A percentile compares a stretch with the other conserved stretches of the same genome.
Evolutionary conservation across 352 stramenopile species (phyloP).

Genomic region (Globisporangium solare): DNA sequence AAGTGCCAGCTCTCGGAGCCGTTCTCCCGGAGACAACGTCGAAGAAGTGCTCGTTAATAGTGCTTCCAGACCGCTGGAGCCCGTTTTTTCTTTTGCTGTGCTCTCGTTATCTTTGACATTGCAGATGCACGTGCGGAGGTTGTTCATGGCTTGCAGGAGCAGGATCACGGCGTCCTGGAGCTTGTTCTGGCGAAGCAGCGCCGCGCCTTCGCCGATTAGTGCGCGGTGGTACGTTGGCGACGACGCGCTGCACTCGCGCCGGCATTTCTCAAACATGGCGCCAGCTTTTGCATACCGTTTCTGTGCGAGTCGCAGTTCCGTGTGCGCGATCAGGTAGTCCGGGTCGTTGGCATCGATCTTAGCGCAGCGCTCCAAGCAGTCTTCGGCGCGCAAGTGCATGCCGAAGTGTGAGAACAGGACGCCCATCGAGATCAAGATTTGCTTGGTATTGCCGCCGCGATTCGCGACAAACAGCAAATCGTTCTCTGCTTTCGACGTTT

Average conservation of each 20-base stretch:
- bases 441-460: constrained; percentile 26
- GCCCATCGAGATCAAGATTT: constrained; percentile 37
- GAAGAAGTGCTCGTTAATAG: constrained; percentile 1
- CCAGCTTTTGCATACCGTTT: constrained; percentile 27
- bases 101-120: constrained; percentile 1
- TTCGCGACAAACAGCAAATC: constrained; percentile 34
- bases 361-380: constrained; percentile 34
- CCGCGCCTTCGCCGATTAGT: constrained; percentile 38
- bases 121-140: constrained; percentile 22
- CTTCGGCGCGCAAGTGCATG: constrained; percentile 46
- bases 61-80: neutral
- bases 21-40: neutral
- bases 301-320: constrained; percentile 40
- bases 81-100: neutral
- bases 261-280: constrained; percentile 38
- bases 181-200: constrained; percentile 35
- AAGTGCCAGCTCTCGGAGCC: constrained; percentile 16
- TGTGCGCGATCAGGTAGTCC: constrained; percentile 45
- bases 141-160: constrained; percentile 37
- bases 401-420: constrained; percentile 48
- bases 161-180: constrained; percentile 33
- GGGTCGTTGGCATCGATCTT: constrained; percentile 26
- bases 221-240: constrained; percentile 35
- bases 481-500: constrained; percentile 27
- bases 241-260: constrained; percentile 15